Base-by-base conservation (phyloP, 306 rosid genomes). In the Mucuna pruriens region DNA sequence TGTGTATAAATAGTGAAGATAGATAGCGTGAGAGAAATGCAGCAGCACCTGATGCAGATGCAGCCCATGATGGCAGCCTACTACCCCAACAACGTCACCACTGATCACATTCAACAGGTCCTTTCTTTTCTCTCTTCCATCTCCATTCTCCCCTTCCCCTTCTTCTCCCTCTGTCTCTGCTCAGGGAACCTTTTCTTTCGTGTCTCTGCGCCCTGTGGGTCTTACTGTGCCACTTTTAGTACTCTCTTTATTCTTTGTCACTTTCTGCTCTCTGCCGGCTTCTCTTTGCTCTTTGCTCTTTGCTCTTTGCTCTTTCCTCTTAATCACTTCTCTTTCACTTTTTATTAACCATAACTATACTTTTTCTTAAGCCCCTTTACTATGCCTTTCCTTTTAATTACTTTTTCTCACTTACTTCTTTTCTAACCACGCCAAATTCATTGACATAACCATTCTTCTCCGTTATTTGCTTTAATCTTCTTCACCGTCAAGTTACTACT, bases 41-140 rank as follows among this genome's bases (percentile, higher is more conserved):
- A 96, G 82, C 99, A 96, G 97, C 98, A 96, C 93, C 94, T 96
- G 99, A 89, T 92, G 95, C 99, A 94, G 97, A 96, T 94, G 99
- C 99, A 93, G 94, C 99, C 99, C 89, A 93, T 93, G 91, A 96
- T 96, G 99, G 97, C 97, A 84, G 86, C 98, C 81, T 96, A 93
- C 75, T 93, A 93, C 83, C 92, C 97, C 77, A 92, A 88, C 95
- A 96, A 89, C 92, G 97, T 93, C 91, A 96, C 99, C 36, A 88
- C 98, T 85, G 99, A 96, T 96, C 99, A 96, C 78, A 96, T 96
- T 92, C 99, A 96, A 85, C 99, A 96, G 98, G 99, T 96, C 45
- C 20, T 7, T 17, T 89, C 42, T 9, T 17, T 42, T 81, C 71
- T 84, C 63, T 62, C 76, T 17, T 23, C 55, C 22, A 0, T 62